phyloP scores from a whole-genome alignment of 768 basidiomycete genomes.

The Coprinellus micaceus region DNA sequence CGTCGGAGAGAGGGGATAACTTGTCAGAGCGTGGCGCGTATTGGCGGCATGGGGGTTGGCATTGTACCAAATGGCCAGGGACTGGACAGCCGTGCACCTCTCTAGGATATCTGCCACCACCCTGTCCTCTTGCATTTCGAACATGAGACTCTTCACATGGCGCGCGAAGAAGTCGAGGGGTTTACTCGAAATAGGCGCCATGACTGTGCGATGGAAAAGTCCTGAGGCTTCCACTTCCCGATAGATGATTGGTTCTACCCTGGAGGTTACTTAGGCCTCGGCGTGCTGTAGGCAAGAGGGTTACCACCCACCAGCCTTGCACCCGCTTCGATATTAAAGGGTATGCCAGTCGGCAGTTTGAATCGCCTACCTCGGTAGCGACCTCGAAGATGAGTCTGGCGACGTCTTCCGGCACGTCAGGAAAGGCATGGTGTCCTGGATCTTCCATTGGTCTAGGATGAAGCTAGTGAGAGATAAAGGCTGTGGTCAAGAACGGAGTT shows the following conservation, averaged over 20 bases:
- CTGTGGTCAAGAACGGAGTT: no score
- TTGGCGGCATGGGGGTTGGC: background rate
- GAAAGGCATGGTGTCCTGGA: background rate
- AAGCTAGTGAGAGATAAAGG: no score
- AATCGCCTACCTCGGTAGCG: background rate
- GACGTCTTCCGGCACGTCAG: background rate
- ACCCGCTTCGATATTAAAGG: background rate
- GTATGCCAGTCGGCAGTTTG: background rate
- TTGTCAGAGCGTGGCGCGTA: no score
- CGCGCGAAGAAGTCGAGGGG: background rate
- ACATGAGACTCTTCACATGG: background rate
- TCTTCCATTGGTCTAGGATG: no score
- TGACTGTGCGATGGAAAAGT: background rate
- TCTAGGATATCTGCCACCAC: background rate
- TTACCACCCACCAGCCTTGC: background rate
- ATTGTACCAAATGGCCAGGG: background rate
- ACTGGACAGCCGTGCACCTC: background rate
- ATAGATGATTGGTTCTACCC: conserved; percentile 1
- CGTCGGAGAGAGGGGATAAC: background rate
- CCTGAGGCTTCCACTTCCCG: background rate
- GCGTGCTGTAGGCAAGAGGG: no score
- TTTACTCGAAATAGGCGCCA: background rate
- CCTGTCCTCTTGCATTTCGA: background rate
- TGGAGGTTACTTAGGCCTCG: background rate
- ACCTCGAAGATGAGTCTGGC: background rate